A percentile compares a stretch with the other conserved stretches of the same genome.
Conservation (phyloP, 192 early-diverging fungal genomes). For the Gaertneriomyces semiglobifer region DNA sequence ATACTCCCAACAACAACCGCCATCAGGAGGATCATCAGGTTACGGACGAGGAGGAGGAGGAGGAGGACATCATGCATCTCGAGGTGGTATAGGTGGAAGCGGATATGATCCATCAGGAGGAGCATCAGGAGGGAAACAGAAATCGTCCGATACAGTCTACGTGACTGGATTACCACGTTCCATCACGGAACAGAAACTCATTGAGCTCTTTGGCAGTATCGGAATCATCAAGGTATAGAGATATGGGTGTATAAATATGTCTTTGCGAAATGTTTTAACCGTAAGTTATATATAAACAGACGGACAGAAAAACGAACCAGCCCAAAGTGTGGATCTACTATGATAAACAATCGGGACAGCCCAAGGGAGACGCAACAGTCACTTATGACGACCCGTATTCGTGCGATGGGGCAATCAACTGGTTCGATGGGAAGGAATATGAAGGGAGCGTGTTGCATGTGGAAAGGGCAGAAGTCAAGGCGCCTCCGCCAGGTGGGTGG, state of each 20-base stretch:
- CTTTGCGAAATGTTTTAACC: no score
- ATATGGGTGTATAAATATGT: no score
- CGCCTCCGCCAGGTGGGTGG: constrained; percentile 39
- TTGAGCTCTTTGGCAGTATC: constrained; percentile 63
- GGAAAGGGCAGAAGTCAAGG: constrained; percentile 58
- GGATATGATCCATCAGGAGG: no score
- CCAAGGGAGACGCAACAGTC: constrained; percentile 76
- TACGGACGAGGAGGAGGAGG: no score
- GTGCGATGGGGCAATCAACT: constrained; percentile 67
- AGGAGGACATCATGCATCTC: no score
- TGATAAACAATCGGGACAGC: constrained; percentile 57
- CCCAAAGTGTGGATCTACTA: constrained; percentile 73
- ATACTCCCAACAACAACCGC: no score
- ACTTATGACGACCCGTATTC: constrained; percentile 74
- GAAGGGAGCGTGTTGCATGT: constrained; percentile 58
- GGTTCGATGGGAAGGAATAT: constrained; percentile 64
- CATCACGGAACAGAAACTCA: constrained; percentile 61
- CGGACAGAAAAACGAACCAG: constrained; percentile 55
- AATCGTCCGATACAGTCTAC: constrained; percentile 66
- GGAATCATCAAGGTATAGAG: constrained; percentile 60
- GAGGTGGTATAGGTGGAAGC: no score
- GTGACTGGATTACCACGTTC: constrained; percentile 60
- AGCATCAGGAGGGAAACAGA: constrained; percentile 30
- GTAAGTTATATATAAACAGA: constrained; percentile 1
- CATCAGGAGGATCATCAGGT: no score